These are phyloP conservation scores for Chaetomium fimeti DNA, from an alignment of 495 filamentous ascomycete species.

Conservation along the genomic window DNA sequence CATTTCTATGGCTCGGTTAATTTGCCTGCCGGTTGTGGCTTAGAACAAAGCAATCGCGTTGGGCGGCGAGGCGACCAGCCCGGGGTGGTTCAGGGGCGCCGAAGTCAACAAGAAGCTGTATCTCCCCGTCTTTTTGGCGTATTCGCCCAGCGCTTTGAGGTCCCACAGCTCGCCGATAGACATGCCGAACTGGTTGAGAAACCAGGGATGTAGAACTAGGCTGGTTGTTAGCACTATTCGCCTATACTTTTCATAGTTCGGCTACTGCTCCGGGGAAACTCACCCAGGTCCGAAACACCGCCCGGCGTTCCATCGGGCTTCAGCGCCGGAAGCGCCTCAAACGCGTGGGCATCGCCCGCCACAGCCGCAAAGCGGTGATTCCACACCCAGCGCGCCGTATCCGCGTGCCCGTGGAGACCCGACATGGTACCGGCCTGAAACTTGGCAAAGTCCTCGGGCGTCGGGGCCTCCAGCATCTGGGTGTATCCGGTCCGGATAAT, in stretches of 20 bases:
- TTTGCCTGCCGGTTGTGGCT: too few relatives aligned
- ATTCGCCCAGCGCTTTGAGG: slow-evolving; percentile 50
- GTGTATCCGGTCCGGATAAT: slow-evolving; percentile 67
- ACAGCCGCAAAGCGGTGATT: slow-evolving; percentile 55
- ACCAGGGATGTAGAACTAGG: slow-evolving; percentile 59
- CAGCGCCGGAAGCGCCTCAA: slow-evolving; percentile 45
- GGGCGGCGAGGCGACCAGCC: slow-evolving; percentile 48
- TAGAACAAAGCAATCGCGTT: slow-evolving; percentile 57
- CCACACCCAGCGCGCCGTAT: slow-evolving; percentile 59
- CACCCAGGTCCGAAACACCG: slow-evolving; percentile 35
- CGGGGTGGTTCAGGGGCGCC: slow-evolving; percentile 58
- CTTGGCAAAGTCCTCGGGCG: slow-evolving; percentile 50
- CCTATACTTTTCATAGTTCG: too few relatives aligned
- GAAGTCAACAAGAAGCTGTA: slow-evolving; percentile 71
- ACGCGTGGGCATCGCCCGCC: slow-evolving; percentile 50
- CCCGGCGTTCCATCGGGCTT: slow-evolving; percentile 37
- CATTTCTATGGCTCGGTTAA: background rate
- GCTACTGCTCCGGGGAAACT: slow-evolving; percentile 16
- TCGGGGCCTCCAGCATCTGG: slow-evolving; percentile 51
- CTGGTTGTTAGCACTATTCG: slow-evolving; percentile 43
- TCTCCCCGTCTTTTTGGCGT: slow-evolving; percentile 53
- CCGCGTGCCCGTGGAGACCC: slow-evolving; percentile 52
- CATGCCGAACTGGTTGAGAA: slow-evolving; percentile 65
- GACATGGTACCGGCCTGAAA: slow-evolving; percentile 29
- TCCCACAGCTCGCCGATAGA: slow-evolving; percentile 65